Evolutionary conservation across 768 basidiomycete species (phyloP).

Genomic region (Thelephora aurantiotincta): DNA sequence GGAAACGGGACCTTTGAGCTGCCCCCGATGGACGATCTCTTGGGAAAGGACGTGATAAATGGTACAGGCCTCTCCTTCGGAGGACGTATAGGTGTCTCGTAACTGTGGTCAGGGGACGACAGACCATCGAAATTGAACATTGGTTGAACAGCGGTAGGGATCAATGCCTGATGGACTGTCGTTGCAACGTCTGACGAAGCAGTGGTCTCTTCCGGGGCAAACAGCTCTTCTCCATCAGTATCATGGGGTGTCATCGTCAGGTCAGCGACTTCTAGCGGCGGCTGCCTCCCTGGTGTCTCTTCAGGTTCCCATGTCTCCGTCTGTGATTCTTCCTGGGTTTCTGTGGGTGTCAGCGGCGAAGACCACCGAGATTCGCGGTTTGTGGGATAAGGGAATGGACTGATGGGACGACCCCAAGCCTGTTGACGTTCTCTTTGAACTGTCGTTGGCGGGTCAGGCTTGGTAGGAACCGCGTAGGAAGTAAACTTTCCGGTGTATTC

Average conservation of each 20-base stretch:
- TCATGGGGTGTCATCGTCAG: too few species aligned
- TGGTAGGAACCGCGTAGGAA: slow-evolving; percentile 41
- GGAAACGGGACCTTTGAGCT: background rate
- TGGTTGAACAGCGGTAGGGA: background rate
- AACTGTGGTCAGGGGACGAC: background rate
- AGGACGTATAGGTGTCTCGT: background rate
- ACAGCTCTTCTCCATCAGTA: too few species aligned
- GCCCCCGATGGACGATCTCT: background rate
- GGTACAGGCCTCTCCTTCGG: background rate
- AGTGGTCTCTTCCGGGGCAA: background rate
- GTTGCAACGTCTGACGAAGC: background rate
- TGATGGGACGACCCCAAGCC: slow-evolving; percentile 56
- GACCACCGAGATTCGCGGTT: background rate
- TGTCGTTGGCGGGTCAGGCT: slow-evolving; percentile 51
- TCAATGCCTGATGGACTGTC: background rate
- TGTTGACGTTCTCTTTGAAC: slow-evolving; percentile 33
- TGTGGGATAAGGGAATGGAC: slow-evolving; percentile 36
- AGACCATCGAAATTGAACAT: background rate
- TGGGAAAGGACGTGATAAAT: too few species aligned
- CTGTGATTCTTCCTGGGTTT: too few species aligned
- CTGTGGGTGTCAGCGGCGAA: background rate
- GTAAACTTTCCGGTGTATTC: slow-evolving; percentile 59
- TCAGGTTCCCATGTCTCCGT: too few species aligned
- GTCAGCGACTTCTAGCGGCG: too few species aligned
- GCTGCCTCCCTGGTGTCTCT: too few species aligned